Conservation (phyloP, 2,329 filamentous ascomycete genomes). For the Anisogramma anomala region DNA sequence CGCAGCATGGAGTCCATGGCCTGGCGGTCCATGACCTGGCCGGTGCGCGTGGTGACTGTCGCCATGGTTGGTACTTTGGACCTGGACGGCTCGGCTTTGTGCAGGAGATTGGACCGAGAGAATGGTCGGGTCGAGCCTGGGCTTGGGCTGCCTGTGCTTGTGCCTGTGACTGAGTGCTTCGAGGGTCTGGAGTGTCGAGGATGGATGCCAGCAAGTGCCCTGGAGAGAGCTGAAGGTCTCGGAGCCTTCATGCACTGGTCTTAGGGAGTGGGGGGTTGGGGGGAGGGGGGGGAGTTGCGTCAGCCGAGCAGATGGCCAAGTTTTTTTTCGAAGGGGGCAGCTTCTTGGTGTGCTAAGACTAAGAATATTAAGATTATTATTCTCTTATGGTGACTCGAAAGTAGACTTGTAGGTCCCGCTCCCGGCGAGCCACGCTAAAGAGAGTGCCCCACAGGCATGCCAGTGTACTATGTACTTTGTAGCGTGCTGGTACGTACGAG, state of each 20-base stretch:
- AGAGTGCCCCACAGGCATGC: too few relatives aligned
- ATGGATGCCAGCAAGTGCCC: constrained; percentile 19
- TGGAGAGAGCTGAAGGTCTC: constrained; percentile 12
- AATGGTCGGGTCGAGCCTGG: constrained; percentile 7
- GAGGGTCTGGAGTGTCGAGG: too few relatives aligned
- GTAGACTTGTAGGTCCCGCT: too few relatives aligned
- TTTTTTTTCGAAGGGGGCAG: neutral
- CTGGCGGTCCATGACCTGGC: constrained; percentile 75
- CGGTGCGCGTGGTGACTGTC: constrained; percentile 61
- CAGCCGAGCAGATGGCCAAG: neutral
- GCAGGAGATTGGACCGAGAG: neutral
- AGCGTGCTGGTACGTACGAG: too few relatives aligned
- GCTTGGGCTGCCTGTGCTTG: constrained; percentile 6
- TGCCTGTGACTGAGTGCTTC: constrained; percentile 4
- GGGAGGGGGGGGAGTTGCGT: neutral
- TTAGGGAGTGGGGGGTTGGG: neutral
- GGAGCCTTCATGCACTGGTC: constrained; percentile 20
- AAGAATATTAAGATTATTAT: too few relatives aligned
- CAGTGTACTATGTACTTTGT: too few relatives aligned
- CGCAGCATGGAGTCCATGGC: constrained; percentile 76
- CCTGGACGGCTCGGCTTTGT: neutral
- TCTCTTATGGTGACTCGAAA: too few relatives aligned
- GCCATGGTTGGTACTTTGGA: constrained; percentile 8
- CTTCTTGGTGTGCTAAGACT: too few relatives aligned
- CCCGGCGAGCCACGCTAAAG: too few relatives aligned